Evolutionary conservation across 768 basidiomycete species (phyloP).

Genomic region (Tephrocybe sp.): DNA sequence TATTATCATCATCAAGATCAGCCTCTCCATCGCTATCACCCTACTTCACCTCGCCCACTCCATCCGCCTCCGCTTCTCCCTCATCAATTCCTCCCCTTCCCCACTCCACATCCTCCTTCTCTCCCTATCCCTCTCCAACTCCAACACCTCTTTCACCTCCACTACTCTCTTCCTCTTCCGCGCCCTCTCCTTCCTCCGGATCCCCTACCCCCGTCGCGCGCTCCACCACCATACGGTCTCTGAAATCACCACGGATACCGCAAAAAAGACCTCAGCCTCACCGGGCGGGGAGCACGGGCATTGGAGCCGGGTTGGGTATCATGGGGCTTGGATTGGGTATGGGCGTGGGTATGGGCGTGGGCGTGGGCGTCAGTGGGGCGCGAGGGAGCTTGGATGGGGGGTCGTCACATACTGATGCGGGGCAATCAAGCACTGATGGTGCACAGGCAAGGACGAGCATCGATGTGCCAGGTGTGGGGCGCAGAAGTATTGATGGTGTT

Average conservation of each 20-base stretch:
- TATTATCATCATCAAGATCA: background rate
- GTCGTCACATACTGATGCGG: background rate
- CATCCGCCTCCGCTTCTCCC: background rate
- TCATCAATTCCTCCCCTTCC: background rate
- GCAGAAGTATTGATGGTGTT: too few relatives aligned
- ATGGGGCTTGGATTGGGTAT: slow-evolving; percentile 26
- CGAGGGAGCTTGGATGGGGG: background rate
- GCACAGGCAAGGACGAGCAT: too few relatives aligned
- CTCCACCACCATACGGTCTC: background rate
- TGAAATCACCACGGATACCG: background rate
- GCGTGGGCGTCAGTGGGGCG: slow-evolving; percentile 15
- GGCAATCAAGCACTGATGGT: too few relatives aligned
- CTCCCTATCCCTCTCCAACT: background rate
- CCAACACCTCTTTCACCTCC: background rate
- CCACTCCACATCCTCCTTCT: background rate
- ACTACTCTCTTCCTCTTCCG: too few relatives aligned
- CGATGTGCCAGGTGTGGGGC: too few relatives aligned
- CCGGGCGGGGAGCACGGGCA: slow-evolving; percentile 11
- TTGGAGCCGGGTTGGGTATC: slow-evolving; percentile 21
- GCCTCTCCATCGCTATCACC: background rate
- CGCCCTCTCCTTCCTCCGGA: background rate
- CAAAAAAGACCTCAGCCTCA: slow-evolving; percentile 4
- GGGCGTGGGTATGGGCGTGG: slow-evolving; percentile 22
- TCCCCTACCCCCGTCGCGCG: background rate
- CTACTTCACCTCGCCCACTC: background rate